These are phyloP conservation scores for Furcasterigmium furcatum DNA, from an alignment of 2,329 filamentous ascomycete species.

Conservation along the genomic window DNA sequence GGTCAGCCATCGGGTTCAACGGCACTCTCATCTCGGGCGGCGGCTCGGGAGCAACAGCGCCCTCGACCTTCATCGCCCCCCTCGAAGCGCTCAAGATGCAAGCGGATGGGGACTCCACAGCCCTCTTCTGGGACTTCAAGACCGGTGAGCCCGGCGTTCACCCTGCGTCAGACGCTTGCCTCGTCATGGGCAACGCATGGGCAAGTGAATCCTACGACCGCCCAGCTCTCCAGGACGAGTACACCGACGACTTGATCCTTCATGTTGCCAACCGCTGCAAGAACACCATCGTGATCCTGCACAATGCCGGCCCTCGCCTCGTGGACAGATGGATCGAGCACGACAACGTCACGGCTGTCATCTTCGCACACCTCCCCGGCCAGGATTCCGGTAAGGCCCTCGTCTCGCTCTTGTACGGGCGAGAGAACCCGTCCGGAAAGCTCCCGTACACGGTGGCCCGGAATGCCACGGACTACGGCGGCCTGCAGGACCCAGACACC, in stretches of 20 bases:
- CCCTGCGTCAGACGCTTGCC: conserved; percentile 56
- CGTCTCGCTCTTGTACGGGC: conserved; percentile 44
- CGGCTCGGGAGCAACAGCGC: conserved; percentile 25
- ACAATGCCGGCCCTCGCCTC: conserved; percentile 57
- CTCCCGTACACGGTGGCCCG: conserved; percentile 68
- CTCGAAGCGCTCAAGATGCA: conserved; percentile 51
- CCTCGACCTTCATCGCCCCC: conserved; percentile 46
- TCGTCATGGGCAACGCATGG: conserved; percentile 65
- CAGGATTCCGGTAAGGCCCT: conserved; percentile 51
- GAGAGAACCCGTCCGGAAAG: conserved; percentile 54
- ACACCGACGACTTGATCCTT: conserved; percentile 53
- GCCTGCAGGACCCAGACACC: conserved; percentile 59
- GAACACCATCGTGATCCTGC: conserved; percentile 62
- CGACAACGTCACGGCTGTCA: conserved; percentile 50
- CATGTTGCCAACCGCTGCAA: conserved; percentile 55
- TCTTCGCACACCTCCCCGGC: conserved; percentile 51
- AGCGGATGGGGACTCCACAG: conserved; percentile 52
- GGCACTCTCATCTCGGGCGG: conserved; percentile 3
- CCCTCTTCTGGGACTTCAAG: conserved; percentile 56
- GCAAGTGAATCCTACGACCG: conserved; percentile 69
- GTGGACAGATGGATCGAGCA: conserved; percentile 48
- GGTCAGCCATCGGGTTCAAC: conserved; percentile 3
- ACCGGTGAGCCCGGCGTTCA: conserved; percentile 33
- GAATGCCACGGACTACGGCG: conserved; percentile 71
- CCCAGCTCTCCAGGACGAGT: conserved; percentile 58